These are phyloP conservation scores for Thelonectria blattea DNA, from an alignment of 2,329 filamentous ascomycete species.

Conservation along the genomic window DNA sequence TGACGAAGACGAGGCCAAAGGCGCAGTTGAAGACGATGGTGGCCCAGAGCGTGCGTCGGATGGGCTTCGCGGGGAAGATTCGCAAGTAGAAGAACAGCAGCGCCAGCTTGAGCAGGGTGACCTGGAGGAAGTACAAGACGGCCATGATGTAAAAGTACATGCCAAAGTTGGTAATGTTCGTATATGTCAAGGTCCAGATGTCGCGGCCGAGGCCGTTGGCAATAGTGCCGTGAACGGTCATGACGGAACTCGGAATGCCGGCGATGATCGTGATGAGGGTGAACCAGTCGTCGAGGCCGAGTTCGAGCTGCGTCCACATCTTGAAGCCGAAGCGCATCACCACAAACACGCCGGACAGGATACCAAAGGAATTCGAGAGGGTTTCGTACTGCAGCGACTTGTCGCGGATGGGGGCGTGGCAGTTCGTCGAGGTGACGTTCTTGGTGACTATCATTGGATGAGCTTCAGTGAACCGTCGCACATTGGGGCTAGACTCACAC, in stretches of 20 bases:
- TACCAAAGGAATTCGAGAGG: slow-evolving; percentile 1
- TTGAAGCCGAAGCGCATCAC: background rate
- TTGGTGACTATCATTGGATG: slow-evolving; percentile 1
- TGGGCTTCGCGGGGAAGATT: slow-evolving; percentile 52
- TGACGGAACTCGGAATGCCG: background rate
- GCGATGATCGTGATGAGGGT: background rate
- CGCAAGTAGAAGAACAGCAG: slow-evolving; percentile 61
- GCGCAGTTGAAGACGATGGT: slow-evolving; percentile 48
- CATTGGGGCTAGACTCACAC: slow-evolving; percentile 30
- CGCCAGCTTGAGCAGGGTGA: slow-evolving; percentile 57
- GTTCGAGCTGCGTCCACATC: slow-evolving; percentile 1
- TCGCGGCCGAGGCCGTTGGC: slow-evolving; percentile 20
- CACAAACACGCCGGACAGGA: slow-evolving; percentile 1
- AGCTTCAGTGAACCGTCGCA: background rate
- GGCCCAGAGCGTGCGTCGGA: slow-evolving; percentile 49
- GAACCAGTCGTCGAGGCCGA: slow-evolving; percentile 7
- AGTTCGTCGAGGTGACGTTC: slow-evolving; percentile 2
- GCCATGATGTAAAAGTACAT: slow-evolving; percentile 50
- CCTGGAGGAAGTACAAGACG: slow-evolving; percentile 53
- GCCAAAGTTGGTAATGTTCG: background rate
- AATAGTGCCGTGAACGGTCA: slow-evolving; percentile 6
- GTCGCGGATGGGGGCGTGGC: background rate
- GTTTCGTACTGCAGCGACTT: slow-evolving; percentile 1
- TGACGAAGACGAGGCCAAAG: slow-evolving; percentile 50
- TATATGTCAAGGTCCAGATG: slow-evolving; percentile 8